Evolutionary conservation across 768 basidiomycete genomes (phyloP).

Genomic region (Dacryopinax primogenitus): DNA sequence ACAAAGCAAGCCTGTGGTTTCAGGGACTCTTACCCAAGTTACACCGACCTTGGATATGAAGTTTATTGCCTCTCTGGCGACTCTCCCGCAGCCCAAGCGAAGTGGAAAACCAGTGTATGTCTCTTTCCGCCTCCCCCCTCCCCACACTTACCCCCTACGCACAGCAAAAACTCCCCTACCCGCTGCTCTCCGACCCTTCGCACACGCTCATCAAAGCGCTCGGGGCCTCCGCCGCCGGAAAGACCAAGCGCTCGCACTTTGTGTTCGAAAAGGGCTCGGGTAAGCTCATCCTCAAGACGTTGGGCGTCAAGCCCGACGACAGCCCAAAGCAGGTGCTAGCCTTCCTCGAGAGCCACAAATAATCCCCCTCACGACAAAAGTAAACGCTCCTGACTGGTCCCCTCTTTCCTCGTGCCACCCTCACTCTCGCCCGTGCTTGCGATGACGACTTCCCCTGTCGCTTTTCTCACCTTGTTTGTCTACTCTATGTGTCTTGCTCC

Average conservation of each 20-base stretch:
- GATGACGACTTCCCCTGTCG: neutral
- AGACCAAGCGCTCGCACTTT: slow-evolving; percentile 85
- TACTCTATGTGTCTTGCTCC: neutral
- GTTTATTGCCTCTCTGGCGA: slow-evolving; percentile 82
- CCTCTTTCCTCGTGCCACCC: neutral
- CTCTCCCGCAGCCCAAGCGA: slow-evolving; percentile 54
- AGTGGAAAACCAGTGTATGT: slow-evolving; percentile 75
- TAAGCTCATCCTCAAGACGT: slow-evolving; percentile 68
- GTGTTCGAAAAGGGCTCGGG: slow-evolving; percentile 79
- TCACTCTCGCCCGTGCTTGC: no score
- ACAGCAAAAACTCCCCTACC: slow-evolving; percentile 74
- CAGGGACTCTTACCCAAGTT: slow-evolving; percentile 70
- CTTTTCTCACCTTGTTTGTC: neutral
- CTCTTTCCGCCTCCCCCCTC: neutral
- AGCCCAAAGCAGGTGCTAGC: slow-evolving; percentile 34
- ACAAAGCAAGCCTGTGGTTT: slow-evolving; percentile 88
- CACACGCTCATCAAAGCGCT: slow-evolving; percentile 63
- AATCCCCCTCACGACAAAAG: neutral
- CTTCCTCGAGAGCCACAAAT: neutral
- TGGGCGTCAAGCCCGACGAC: slow-evolving; percentile 76
- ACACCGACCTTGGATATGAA: slow-evolving; percentile 50
- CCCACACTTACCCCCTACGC: neutral
- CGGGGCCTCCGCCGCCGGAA: slow-evolving; percentile 58
- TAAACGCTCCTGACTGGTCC: neutral
- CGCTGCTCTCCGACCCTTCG: slow-evolving; percentile 81